Evolutionary conservation across 352 stramenopile species (phyloP).

Genomic region (Phytopythium sindhum): DNA sequence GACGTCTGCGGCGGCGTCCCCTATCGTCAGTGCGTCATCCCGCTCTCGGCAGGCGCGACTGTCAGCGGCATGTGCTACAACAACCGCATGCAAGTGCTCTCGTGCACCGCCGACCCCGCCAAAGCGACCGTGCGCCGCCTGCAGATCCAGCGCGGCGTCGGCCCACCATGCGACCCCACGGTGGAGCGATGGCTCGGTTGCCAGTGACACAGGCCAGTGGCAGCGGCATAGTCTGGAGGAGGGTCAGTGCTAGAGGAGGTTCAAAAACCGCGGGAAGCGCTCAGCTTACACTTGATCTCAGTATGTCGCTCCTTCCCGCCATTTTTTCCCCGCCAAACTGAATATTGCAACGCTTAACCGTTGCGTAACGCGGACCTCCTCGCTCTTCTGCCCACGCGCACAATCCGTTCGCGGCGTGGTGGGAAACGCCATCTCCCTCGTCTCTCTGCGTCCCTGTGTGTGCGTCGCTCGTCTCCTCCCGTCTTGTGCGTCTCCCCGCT

Average conservation of each 20-base stretch:
- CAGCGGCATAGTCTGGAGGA: too few relatives aligned
- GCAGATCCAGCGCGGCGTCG: conserved; percentile 7
- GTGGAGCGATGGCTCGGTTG: conserved; percentile 10
- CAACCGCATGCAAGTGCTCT: conserved; percentile 12
- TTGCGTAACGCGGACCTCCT: neutral
- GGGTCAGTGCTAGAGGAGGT: neutral
- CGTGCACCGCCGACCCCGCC: conserved; percentile 6
- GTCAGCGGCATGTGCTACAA: conserved; percentile 11
- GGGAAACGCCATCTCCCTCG: neutral
- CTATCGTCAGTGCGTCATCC: conserved; percentile 4
- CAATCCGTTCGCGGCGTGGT: neutral
- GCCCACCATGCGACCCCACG: neutral
- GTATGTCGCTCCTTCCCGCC: neutral
- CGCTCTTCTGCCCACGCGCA: neutral
- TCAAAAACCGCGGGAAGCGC: neutral
- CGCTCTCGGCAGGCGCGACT: neutral
- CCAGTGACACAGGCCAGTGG: neutral
- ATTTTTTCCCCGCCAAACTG: neutral
- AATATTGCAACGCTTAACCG: neutral
- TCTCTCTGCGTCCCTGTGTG: neutral
- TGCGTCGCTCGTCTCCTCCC: too few relatives aligned
- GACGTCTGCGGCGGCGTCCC: conserved; percentile 2
- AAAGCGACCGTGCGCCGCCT: conserved; percentile 1
- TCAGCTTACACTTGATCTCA: neutral
- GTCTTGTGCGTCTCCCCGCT: too few relatives aligned